A percentile compares a stretch with the other conserved stretches of the same genome.
phyloP scores from a whole-genome alignment of 148 eudicot genomes.

The Fagopyrum tataricum region DNA sequence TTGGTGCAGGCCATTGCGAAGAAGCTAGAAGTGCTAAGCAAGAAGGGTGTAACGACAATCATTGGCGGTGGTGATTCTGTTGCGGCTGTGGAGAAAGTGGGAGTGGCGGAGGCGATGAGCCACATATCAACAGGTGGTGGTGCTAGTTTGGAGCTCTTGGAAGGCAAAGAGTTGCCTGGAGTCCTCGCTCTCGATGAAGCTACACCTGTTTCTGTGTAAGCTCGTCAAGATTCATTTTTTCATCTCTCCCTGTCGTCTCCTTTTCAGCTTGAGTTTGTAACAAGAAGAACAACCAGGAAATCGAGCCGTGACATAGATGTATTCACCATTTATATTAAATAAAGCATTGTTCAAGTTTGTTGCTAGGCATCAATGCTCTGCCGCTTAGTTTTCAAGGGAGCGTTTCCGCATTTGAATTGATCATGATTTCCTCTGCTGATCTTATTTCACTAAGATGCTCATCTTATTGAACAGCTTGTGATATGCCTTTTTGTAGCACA shows the following conservation, averaged over 20 bases:
- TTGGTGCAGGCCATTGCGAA: slow-evolving; percentile 59
- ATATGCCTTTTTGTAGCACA: too few relatives aligned
- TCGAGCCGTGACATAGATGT: slow-evolving; percentile 7
- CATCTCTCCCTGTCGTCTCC: background rate
- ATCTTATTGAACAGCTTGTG: too few relatives aligned
- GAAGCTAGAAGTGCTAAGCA: slow-evolving; percentile 72
- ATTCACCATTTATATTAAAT: slow-evolving; percentile 3
- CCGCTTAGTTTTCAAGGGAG: too few relatives aligned
- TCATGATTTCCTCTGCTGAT: too few relatives aligned
- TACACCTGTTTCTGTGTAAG: slow-evolving; percentile 38
- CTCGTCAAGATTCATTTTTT: slow-evolving; percentile 9
- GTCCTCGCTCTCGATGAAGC: slow-evolving; percentile 87
- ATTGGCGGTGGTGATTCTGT: slow-evolving; percentile 96
- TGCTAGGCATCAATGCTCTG: background rate
- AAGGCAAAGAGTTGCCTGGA: slow-evolving; percentile 88
- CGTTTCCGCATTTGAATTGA: too few relatives aligned
- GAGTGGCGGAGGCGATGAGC: slow-evolving; percentile 86
- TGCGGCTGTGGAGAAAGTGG: slow-evolving; percentile 85
- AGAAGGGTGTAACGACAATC: slow-evolving; percentile 84
- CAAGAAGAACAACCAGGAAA: slow-evolving; percentile 6
- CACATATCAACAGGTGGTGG: slow-evolving; percentile 97
- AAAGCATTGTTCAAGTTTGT: slow-evolving; percentile 5
- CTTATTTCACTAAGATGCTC: too few relatives aligned
- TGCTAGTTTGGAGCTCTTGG: slow-evolving; percentile 90
- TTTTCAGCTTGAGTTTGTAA: background rate